phyloP scores from a whole-genome alignment of 257 asterid species.

The Knoxia roxburghii region DNA sequence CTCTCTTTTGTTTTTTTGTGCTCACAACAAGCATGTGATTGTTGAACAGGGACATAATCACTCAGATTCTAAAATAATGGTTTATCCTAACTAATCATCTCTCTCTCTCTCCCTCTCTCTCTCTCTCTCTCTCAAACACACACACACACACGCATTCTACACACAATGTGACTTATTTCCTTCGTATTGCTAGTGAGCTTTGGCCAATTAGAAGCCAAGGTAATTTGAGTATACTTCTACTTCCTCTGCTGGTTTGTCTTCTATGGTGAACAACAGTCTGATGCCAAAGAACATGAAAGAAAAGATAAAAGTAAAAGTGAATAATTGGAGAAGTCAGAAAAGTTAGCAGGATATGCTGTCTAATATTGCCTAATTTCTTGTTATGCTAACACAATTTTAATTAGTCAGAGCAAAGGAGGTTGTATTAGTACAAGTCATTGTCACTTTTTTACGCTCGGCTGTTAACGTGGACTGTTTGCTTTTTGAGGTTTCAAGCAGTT shows the following conservation, averaged over 20 bases:
- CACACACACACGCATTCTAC: background rate
- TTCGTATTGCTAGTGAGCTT: conserved; percentile 63
- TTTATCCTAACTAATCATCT: conserved; percentile 17
- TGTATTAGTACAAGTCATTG: too few species aligned
- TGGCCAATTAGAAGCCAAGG: conserved; percentile 96
- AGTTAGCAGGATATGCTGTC: too few species aligned
- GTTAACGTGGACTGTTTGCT: too few species aligned
- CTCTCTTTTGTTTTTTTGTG: conserved; percentile 12
- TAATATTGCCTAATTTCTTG: too few species aligned
- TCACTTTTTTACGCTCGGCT: too few species aligned
- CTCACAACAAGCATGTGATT: conserved; percentile 20
- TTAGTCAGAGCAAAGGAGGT: too few species aligned
- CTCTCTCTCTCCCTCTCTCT: too few species aligned
- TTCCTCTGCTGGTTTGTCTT: background rate
- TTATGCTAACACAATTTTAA: too few species aligned
- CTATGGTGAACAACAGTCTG: background rate
- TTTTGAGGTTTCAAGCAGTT: too few species aligned
- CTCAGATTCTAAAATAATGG: conserved; percentile 41
- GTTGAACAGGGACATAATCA: conserved; percentile 39
- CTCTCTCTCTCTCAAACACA: conserved; percentile 4
- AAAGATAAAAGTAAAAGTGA: background rate
- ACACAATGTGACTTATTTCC: background rate
- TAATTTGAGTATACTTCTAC: conserved; percentile 21
- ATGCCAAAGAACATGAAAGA: background rate
- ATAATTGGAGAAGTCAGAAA: background rate